Base-by-base conservation (phyloP, 179 eudicot genomes). In the Nepenthes alata region DNA sequence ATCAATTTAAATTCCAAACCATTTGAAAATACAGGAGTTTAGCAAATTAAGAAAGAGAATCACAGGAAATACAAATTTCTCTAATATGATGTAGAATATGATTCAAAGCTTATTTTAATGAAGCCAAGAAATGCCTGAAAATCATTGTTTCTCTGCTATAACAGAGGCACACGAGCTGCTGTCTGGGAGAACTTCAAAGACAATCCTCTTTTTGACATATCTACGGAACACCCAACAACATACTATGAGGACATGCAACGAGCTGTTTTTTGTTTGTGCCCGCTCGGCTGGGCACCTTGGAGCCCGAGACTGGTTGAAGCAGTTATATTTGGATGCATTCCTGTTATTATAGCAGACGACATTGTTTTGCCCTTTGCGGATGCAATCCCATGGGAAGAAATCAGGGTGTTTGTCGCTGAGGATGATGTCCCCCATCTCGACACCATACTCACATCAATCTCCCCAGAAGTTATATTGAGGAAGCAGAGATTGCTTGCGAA, bases 241-340 rank as follows among this genome's bases (percentile, higher is more conserved):
- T 90, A 90, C 75, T 90, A 90, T 13, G 97, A 90, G 70, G 97
- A 90, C 76, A 90, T 87, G 97, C 97, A 90, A 69, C 67, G 97
- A 63, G 89, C 97, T 7, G 74, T 90, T 38, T 90, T 90, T 58
- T 90, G 95, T 65, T 59, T 90, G 67, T 90, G 97, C 66, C 97
- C 97, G 1, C 95, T 87, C 0, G 97, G 97, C n/a, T 90, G 97
- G 97, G 97, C 97, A 34, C 97, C 95, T 5, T 90, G 97, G 97
- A 87, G 95, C 68, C 97, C 97, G 3, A 81, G 97, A 70, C 70
- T 90, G 39, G 97, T 90, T n/a, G 97, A 90, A 75, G 97, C 97
- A 1, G 97, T 90, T 12, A 78, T 90, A 37, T 90, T 90, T 13
- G 97, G 97, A 45, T 90, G 97, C 74, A 90, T 90, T 48, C 97